Evolutionary conservation across 768 basidiomycete genomes (phyloP), one percentile per base, ranked within the genome.

Genomic region (Serendipita indica): DNA sequence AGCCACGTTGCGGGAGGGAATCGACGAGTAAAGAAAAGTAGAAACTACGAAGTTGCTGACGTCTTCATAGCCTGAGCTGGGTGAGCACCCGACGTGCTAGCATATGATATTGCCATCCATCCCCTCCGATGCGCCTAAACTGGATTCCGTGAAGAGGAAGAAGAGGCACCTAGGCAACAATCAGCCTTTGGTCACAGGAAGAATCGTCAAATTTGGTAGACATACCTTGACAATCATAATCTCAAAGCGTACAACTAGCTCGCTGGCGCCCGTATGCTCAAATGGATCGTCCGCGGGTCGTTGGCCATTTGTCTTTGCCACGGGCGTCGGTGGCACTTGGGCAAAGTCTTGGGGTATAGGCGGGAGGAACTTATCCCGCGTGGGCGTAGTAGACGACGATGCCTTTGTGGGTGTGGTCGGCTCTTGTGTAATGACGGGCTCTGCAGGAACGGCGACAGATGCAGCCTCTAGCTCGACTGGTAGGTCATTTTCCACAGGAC

Each of bases 51-150:
- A 18, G 35, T 37, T 18, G 35, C 35, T 18, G 18, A 18, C 35
- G 10, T 37, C 18, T 37, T n/a, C 72, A 90, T 75, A 91, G 72
- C 71, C 90, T 90, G 68, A 91, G 77, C 69, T 91, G 89, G 35
- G 88, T 91, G 64, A 91, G 71, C 37, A 91, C 89, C 60, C 88
- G 77, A 64, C 88, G 77, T 22, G 89, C 92, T 37, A 98, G 78
- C 88, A 91, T 91, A 68, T 93, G 90, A 70, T 98, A 97, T 70
- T 96, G 91, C 92, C 92, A 97, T 0, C 86, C 88, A 63, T 94
- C 89, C 1, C 93, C 93, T 27, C 86, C 80, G 0, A 83, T 79
- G 61, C 94, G 77, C 49, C 94, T 82, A 73, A 97, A 98, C 67
- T 98, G 94, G 43, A 98, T 86, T 2, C 94, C 93, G 69, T 97